Evolutionary conservation across 106 monocot species (phyloP).

Genomic region (Dioscorea zingiberensis): DNA sequence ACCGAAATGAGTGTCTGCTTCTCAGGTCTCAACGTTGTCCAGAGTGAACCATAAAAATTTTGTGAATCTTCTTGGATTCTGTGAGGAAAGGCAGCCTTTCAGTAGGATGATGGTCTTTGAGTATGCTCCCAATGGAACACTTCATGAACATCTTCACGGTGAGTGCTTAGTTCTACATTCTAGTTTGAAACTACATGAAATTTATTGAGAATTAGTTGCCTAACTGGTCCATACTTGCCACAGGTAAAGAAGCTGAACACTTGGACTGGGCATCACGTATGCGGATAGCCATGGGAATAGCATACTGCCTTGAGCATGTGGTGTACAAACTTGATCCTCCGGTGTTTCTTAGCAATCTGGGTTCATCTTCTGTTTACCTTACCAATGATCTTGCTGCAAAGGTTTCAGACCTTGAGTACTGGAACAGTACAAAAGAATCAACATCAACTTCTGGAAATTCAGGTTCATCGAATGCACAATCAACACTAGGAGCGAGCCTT

Average conservation of each 20-base stretch:
- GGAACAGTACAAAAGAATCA: no score
- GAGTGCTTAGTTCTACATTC: constrained; percentile 17
- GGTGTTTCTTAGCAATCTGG: constrained; percentile 24
- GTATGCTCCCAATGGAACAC: constrained; percentile 87
- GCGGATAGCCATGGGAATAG: constrained; percentile 53
- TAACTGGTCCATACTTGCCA: no score
- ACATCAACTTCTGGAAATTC: neutral
- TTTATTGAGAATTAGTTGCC: no score
- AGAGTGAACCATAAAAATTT: constrained; percentile 91
- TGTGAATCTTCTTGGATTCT: constrained; percentile 78
- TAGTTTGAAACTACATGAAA: no score
- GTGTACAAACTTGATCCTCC: constrained; percentile 32
- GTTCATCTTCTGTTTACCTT: constrained; percentile 38
- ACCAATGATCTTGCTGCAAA: constrained; percentile 71
- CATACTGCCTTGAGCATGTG: constrained; percentile 54
- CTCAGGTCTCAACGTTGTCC: constrained; percentile 62
- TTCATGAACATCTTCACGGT: constrained; percentile 85
- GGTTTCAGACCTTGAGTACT: constrained; percentile 50
- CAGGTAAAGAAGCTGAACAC: constrained; percentile 68
- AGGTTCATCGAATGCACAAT: constrained; percentile 4
- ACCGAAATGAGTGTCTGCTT: neutral
- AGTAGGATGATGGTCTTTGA: constrained; percentile 96
- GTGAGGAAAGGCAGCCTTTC: constrained; percentile 70
- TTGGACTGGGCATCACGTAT: constrained; percentile 50
- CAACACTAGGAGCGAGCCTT: constrained; percentile 13